phyloP scores from a whole-genome alignment of 208 protist genomes.

The Porcisia hertigi region DNA sequence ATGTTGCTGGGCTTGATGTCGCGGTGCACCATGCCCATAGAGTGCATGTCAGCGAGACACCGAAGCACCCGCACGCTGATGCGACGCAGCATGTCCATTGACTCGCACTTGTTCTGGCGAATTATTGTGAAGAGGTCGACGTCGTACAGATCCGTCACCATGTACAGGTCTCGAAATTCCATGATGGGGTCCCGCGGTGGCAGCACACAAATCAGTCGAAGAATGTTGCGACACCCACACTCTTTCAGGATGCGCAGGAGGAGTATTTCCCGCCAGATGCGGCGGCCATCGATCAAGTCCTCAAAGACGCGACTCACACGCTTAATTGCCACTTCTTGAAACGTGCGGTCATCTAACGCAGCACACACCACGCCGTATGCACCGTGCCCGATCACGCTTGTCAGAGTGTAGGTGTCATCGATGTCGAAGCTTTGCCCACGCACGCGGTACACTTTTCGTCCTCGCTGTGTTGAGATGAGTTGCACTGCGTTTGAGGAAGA shows the following conservation, averaged over 20 bases:
- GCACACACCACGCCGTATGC: slow-evolving; percentile 91
- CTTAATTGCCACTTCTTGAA: slow-evolving; percentile 97
- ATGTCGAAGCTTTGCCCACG: slow-evolving; percentile 88
- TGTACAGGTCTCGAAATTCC: slow-evolving; percentile 87
- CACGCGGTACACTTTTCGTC: slow-evolving; percentile 89
- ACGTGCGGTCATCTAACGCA: slow-evolving; percentile 73
- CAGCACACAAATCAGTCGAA: slow-evolving; percentile 76
- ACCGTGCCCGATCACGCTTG: slow-evolving; percentile 80
- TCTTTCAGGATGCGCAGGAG: slow-evolving; percentile 92
- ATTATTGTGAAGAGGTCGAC: slow-evolving; percentile 93
- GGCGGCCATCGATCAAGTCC: slow-evolving; percentile 94
- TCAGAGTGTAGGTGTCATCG: slow-evolving; percentile 87
- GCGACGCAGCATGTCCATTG: slow-evolving; percentile 84
- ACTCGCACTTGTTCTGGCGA: slow-evolving; percentile 52
- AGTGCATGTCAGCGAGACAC: slow-evolving; percentile 96
- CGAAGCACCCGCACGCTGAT: slow-evolving; percentile 96
- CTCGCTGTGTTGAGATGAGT: slow-evolving; percentile 71
- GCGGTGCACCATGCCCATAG: slow-evolving; percentile 96
- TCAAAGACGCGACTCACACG: slow-evolving; percentile 96
- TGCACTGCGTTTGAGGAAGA: slow-evolving; percentile 55
- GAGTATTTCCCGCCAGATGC: slow-evolving; percentile 97
- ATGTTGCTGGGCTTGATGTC: slow-evolving; percentile 97
- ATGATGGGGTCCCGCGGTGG: slow-evolving; percentile 65
- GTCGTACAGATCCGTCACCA: slow-evolving; percentile 92
- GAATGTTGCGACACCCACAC: slow-evolving; percentile 93